Evolutionary conservation across 2,329 filamentous ascomycete species (phyloP).

Genomic region (Aureobasidium vineae): DNA sequence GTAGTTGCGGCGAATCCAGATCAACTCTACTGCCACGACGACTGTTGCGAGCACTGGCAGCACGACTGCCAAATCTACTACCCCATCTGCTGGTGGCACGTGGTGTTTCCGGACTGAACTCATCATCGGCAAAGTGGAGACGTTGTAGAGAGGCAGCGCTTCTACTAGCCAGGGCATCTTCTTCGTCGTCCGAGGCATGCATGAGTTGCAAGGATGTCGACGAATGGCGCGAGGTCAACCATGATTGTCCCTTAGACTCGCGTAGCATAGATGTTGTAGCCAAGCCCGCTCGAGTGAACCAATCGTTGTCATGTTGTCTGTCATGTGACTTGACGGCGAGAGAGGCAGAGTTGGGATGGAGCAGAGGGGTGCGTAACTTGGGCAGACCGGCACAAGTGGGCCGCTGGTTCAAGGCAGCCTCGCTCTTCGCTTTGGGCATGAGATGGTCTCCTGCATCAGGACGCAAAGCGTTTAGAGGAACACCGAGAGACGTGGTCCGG

Average conservation of each 20-base stretch:
- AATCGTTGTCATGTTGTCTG: slow-evolving; percentile 49
- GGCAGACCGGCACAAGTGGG: slow-evolving; percentile 2
- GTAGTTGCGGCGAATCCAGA: not conserved
- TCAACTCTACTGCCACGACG: slow-evolving; percentile 22
- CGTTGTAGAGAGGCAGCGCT: slow-evolving; percentile 26
- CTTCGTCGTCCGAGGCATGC: slow-evolving; percentile 23
- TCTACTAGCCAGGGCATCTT: not conserved
- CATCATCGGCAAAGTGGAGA: slow-evolving; percentile 37
- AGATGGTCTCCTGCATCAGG: slow-evolving; percentile 19
- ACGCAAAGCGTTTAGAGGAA: not conserved
- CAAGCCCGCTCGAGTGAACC: slow-evolving; percentile 59
- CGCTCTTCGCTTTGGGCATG: slow-evolving; percentile 50
- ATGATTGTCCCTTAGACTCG: slow-evolving; percentile 62
- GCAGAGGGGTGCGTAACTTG: not conserved
- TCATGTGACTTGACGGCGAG: not conserved
- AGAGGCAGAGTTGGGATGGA: not conserved
- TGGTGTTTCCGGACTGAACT: slow-evolving; percentile 29
- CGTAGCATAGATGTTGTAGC: slow-evolving; percentile 57
- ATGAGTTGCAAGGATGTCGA: slow-evolving; percentile 52
- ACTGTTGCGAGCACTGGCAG: slow-evolving; percentile 23
- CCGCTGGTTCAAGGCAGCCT: slow-evolving; percentile 40
- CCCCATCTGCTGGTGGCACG: slow-evolving; percentile 27
- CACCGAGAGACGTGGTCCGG: slow-evolving; percentile 11
- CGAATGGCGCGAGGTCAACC: slow-evolving; percentile 57
- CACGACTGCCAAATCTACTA: slow-evolving; percentile 29